Conservation (phyloP, 1,139 yeast genomes). For the Candida sp. region DNA sequence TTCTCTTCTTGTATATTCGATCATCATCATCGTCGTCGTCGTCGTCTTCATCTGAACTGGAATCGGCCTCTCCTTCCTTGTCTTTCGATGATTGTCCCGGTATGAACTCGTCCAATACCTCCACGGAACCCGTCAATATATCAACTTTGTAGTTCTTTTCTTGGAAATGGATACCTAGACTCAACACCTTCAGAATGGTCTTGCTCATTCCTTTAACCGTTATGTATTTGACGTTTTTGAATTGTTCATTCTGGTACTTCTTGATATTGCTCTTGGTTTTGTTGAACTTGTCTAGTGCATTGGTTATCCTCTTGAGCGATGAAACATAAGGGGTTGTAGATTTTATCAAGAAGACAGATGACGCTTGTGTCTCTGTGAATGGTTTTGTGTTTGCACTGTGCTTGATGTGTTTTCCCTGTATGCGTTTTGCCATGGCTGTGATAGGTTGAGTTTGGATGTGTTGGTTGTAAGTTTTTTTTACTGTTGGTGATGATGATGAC, state of each 20-base stretch:
- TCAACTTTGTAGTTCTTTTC: conserved; percentile 53
- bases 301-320: conserved; percentile 60
- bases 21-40: conserved; percentile 41
- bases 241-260: conserved; percentile 43
- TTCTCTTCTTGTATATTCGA: conserved; percentile 49
- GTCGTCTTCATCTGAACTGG: conserved; percentile 13
- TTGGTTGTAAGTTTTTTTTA: background rate
- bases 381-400: conserved; percentile 47
- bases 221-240: conserved; percentile 44
- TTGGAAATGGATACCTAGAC: conserved; percentile 55
- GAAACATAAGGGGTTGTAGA: conserved; percentile 64
- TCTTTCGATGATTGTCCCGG: conserved; percentile 1
- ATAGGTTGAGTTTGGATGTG: background rate
- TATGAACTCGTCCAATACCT: conserved; percentile 65
- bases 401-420: conserved; percentile 40
- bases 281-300: conserved; percentile 44
- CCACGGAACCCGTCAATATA: conserved; percentile 57
- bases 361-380: conserved; percentile 36
- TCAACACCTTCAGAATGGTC: conserved; percentile 57
- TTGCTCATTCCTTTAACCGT: conserved; percentile 73
- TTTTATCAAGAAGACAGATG: conserved; percentile 59
- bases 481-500: background rate
- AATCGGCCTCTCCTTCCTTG: conserved; percentile 7
- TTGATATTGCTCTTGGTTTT: conserved; percentile 19
- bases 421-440: conserved; percentile 11